Evolutionary conservation across 768 basidiomycete species (phyloP).

Genomic region (Udeniomyces megalosporus): DNA sequence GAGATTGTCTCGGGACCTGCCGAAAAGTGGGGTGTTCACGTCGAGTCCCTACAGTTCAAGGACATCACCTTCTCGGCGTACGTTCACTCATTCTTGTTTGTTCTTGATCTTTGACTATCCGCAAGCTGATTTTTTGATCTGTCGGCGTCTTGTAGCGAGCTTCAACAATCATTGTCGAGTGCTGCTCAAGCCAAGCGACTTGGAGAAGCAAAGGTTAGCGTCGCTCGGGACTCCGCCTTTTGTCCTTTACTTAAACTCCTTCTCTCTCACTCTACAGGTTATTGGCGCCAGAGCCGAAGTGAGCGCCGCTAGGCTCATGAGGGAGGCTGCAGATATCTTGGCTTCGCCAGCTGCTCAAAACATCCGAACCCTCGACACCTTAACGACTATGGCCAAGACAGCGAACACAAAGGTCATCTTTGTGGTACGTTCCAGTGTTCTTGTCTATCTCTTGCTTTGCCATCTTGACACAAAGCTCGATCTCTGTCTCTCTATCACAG

Average conservation of each 20-base stretch:
- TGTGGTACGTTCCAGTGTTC: slow-evolving; percentile 36
- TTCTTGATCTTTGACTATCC: background rate
- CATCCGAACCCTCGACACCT: slow-evolving; percentile 87
- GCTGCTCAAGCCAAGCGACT: slow-evolving; percentile 95
- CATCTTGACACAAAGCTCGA: too few species aligned
- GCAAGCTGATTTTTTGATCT: background rate
- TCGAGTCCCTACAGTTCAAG: slow-evolving; percentile 70
- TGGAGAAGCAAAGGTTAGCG: slow-evolving; percentile 61
- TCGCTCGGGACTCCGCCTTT: too few species aligned
- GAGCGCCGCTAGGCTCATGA: slow-evolving; percentile 34
- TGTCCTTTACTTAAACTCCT: slow-evolving; percentile 14
- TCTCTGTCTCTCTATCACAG: background rate
- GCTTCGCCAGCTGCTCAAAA: slow-evolving; percentile 95
- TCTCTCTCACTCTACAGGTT: slow-evolving; percentile 31
- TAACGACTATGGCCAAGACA: slow-evolving; percentile 86
- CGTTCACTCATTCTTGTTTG: too few species aligned
- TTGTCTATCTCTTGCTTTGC: background rate
- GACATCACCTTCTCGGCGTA: slow-evolving; percentile 21
- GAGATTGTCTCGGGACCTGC: slow-evolving; percentile 62
- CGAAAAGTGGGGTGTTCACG: slow-evolving; percentile 82
- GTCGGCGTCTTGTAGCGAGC: slow-evolving; percentile 37
- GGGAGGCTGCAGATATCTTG: slow-evolving; percentile 68
- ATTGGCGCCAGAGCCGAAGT: slow-evolving; percentile 93
- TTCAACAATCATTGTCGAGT: slow-evolving; percentile 77
- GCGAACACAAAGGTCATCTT: slow-evolving; percentile 84